Conservation (phyloP, 2,329 filamentous ascomycete genomes). For the Simplicillium sp. region DNA sequence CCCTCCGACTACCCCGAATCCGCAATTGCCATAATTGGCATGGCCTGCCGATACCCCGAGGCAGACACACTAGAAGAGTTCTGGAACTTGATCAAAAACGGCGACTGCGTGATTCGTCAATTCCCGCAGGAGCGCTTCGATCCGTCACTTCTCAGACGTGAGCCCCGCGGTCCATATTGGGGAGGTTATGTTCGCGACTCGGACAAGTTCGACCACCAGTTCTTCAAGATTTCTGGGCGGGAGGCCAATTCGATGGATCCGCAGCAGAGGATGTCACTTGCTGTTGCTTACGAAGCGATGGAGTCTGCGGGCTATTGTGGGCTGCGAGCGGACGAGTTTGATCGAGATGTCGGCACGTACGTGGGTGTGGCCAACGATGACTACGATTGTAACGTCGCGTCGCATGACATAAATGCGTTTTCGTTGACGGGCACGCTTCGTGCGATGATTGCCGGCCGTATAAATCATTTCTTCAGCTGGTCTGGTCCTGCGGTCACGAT, state of each 20-base stretch:
- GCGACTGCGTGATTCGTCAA: background rate
- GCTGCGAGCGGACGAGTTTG: background rate
- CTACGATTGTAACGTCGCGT: constrained; percentile 14
- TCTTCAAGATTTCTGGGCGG: background rate
- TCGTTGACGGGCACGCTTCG: constrained; percentile 20
- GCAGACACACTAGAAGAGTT: constrained; percentile 1
- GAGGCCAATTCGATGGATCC: constrained; percentile 6
- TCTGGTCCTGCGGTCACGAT: constrained; percentile 21
- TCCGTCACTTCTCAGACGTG: too few species aligned
- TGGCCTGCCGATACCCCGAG: constrained; percentile 2
- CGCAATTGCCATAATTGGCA: constrained; percentile 4
- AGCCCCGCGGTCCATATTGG: too few species aligned
- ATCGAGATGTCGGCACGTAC: constrained; percentile 15
- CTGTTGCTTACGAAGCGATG: constrained; percentile 9
- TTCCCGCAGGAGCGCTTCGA: background rate
- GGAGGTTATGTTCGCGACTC: background rate
- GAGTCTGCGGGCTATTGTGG: constrained; percentile 1
- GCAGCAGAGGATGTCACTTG: constrained; percentile 8
- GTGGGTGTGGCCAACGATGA: constrained; percentile 14
- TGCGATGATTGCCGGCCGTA: constrained; percentile 20
- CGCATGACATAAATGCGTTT: constrained; percentile 19
- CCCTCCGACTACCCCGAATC: background rate
- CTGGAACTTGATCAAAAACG: background rate
- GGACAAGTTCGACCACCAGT: background rate
- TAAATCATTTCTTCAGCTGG: constrained; percentile 26